Evolutionary conservation across 176 grass and related monocot species (phyloP).

Genomic region (Luzula sylvatica): DNA sequence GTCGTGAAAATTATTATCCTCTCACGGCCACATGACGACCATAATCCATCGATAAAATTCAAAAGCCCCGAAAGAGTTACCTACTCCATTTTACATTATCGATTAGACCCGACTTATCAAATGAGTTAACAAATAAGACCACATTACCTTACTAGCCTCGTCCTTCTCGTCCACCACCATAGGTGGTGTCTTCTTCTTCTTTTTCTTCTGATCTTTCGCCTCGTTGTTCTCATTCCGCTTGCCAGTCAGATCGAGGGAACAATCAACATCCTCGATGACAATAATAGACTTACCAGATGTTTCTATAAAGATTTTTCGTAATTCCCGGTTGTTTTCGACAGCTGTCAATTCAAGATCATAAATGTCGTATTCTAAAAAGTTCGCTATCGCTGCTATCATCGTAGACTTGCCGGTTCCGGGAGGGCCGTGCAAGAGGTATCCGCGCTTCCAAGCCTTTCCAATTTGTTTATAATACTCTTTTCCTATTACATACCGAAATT

Average conservation of each 20-base stretch:
- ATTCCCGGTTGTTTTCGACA: slow-evolving; percentile 8
- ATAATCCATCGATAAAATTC: slow-evolving; percentile 12
- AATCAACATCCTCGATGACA: slow-evolving; percentile 17
- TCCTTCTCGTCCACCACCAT: not conserved
- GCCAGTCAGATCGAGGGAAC: slow-evolving; percentile 9
- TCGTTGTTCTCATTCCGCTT: not conserved
- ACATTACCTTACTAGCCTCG: not conserved
- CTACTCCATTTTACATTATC: too few relatives aligned
- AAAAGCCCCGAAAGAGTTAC: too few relatives aligned
- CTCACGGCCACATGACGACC: slow-evolving; percentile 6
- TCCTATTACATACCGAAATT: too few relatives aligned
- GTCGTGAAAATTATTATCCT: slow-evolving; percentile 17
- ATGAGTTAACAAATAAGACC: too few relatives aligned
- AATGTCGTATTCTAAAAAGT: slow-evolving; percentile 9
- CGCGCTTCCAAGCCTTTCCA: slow-evolving; percentile 13
- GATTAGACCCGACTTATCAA: too few relatives aligned
- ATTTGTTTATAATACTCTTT: too few relatives aligned
- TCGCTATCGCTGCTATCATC: not conserved
- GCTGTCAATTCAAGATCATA: slow-evolving; percentile 12
- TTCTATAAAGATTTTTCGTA: slow-evolving; percentile 11
- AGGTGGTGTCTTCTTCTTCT: too few relatives aligned
- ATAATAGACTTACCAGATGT: slow-evolving; percentile 5
- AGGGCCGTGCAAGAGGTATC: slow-evolving; percentile 9
- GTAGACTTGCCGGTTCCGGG: slow-evolving; percentile 16
- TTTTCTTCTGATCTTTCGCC: not conserved